Base-by-base conservation (phyloP, 1,284 basidiomycete genomes). In the Moesziomyces parantarcticus region DNA sequence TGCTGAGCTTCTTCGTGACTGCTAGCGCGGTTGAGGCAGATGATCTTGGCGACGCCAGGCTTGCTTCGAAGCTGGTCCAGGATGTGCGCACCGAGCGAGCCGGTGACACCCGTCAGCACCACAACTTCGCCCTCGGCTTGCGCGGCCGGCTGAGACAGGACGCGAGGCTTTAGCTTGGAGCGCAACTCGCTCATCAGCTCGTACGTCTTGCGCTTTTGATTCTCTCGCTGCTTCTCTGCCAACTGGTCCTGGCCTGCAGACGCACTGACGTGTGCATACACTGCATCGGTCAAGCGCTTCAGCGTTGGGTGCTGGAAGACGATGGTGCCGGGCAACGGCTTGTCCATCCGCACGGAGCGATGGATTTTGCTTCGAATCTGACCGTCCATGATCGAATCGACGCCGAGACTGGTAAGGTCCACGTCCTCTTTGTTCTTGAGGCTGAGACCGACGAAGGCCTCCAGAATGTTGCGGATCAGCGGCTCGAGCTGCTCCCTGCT, bases 311-410 rank as follows among this genome's bases (percentile, higher is more conserved):
- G 74, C 63, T 87, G 86, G 58, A 86, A 88, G 8, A 87, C 86
- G 13, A 87, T 81, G 74, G 79, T 80, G 20, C 61, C 63, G 0
- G 82, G 76, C 8, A 86, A 53, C 11, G 63, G 62, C 0, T 52
- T 20, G 1, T 29, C 40, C 54, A 64, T 57, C 26, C 57, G 61
- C 13, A 64, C 25, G 5, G 58, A 46, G 11, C 66, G 65, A 40
- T 74, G 58, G 11, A 74, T 56, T 45, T 57, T 47, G 41, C 62
- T 58, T 5, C 88, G 83, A 32, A 90, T 86, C 23, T 88, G 84
- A 5, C 87, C 87, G 16, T 87, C 88, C 69, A 88, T 87, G 11
- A 90, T 80, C 10, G 88, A 89, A 77, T 89, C 88, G 40, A 90
- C 85, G 23, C 88, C 89, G 29, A 86, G 85, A 9, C 83, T 67